A percentile compares a stretch with the other conserved stretches of the same genome.
These are phyloP conservation scores for Aspergillus brasiliensis DNA, from an alignment of 2,329 filamentous ascomycete species.

Conservation along the genomic window DNA sequence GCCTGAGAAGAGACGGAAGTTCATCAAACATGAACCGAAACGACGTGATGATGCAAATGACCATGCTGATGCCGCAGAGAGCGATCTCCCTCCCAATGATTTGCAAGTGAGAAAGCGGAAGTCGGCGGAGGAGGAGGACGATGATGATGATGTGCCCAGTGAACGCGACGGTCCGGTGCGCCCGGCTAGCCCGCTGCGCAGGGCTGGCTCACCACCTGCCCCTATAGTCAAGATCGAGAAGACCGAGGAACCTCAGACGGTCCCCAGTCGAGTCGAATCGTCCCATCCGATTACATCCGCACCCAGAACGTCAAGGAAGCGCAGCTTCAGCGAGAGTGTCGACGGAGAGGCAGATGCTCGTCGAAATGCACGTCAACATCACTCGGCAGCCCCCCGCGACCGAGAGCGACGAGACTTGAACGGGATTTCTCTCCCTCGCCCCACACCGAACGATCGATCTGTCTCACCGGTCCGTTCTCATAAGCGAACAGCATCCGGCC, in stretches of 20 bases:
- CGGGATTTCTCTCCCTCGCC: constrained; percentile 30
- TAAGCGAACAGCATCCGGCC: constrained; percentile 40
- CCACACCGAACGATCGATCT: constrained; percentile 37
- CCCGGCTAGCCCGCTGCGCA: constrained; percentile 29
- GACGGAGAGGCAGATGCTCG: constrained; percentile 33
- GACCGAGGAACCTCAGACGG: constrained; percentile 32
- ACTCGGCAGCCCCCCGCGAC: constrained; percentile 21
- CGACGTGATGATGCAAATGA: constrained; percentile 31
- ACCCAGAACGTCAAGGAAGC: constrained; percentile 33
- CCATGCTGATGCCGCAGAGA: constrained; percentile 20
- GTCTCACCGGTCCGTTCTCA: constrained; percentile 41
- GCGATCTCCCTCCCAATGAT: constrained; percentile 26
- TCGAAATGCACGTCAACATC: constrained; percentile 25
- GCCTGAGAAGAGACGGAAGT: constrained; percentile 49
- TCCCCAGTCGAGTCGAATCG: constrained; percentile 25
- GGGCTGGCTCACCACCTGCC: constrained; percentile 27
- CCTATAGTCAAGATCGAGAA: constrained; percentile 42
- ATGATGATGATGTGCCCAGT: constrained; percentile 27
- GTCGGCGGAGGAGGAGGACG: constrained; percentile 23
- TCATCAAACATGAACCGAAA: constrained; percentile 42
- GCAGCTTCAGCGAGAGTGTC: constrained; percentile 41
- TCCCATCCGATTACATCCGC: constrained; percentile 16
- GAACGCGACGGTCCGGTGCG: constrained; percentile 25
- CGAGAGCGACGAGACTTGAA: constrained; percentile 32
- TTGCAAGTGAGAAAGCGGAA: constrained; percentile 34